Conservation (phyloP, 805 yeast species). For the Monosporozyma aerobia region DNA sequence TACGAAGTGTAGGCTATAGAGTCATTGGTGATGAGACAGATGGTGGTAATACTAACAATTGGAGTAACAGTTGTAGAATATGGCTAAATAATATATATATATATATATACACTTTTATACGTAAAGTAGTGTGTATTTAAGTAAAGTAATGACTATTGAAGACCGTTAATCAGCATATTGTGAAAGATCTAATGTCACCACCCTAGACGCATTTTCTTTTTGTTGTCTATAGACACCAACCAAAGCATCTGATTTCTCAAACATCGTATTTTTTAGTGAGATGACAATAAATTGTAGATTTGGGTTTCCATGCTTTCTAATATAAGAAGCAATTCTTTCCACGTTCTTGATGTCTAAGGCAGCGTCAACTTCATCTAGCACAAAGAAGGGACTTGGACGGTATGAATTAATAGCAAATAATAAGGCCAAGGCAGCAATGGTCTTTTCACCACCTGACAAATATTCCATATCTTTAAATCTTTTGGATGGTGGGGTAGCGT, state of each 20-base stretch:
- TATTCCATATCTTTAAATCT: constrained; percentile 87
- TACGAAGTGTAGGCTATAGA: neutral
- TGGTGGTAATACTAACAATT: neutral
- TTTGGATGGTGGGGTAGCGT: constrained; percentile 95
- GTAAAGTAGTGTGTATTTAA: neutral
- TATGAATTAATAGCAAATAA: constrained; percentile 83
- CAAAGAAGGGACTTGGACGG: constrained; percentile 93
- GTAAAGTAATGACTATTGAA: neutral
- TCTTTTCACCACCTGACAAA: constrained; percentile 92
- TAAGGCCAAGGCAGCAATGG: constrained; percentile 90
- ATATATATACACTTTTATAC: neutral
- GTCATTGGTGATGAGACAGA: neutral
- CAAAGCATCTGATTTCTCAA: constrained; percentile 79
- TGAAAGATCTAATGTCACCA: constrained; percentile 64
- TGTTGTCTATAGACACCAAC: constrained; percentile 91
- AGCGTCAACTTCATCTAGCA: constrained; percentile 96
- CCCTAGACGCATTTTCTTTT: constrained; percentile 57
- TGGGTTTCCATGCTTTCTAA: constrained; percentile 63
- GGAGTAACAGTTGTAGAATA: neutral
- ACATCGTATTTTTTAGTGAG: constrained; percentile 76
- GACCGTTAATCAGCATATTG: constrained; percentile 39
- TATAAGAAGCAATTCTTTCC: constrained; percentile 75
- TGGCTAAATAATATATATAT: neutral
- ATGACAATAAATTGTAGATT: constrained; percentile 87
- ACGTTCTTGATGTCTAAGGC: constrained; percentile 90